Evolutionary conservation across 1,139 yeast species (phyloP).

Genomic region (Pichia sp.): DNA sequence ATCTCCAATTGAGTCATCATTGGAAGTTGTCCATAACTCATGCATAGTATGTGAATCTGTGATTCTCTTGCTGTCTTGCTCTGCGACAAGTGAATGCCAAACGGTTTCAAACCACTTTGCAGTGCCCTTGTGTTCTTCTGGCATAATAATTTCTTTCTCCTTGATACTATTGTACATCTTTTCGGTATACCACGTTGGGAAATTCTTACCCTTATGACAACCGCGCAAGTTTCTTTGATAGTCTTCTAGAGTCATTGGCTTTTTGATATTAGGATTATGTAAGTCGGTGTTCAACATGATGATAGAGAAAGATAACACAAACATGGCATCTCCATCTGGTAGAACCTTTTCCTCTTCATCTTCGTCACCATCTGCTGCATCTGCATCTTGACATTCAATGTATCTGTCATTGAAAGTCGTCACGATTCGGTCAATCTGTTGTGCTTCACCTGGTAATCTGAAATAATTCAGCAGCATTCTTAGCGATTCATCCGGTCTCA

Average conservation of each 20-base stretch:
- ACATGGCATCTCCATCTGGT: constrained; percentile 70
- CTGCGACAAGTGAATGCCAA: constrained; percentile 78
- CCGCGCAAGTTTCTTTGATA: constrained; percentile 78
- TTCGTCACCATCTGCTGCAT: constrained; percentile 9
- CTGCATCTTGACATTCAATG: constrained; percentile 45
- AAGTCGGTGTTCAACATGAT: constrained; percentile 75
- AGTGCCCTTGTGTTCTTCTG: constrained; percentile 87
- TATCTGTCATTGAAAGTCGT: constrained; percentile 82
- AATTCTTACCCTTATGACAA: constrained; percentile 67
- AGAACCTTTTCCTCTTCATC: constrained; percentile 35
- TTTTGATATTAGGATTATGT: constrained; percentile 71
- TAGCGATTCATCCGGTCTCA: constrained; percentile 90
- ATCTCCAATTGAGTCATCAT: constrained; percentile 25
- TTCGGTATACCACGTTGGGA: constrained; percentile 79
- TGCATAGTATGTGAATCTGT: constrained; percentile 21
- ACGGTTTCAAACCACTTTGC: constrained; percentile 88
- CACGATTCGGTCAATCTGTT: constrained; percentile 87
- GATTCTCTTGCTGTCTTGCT: constrained; percentile 30
- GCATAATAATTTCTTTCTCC: constrained; percentile 90
- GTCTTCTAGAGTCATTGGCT: constrained; percentile 82
- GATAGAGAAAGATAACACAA: constrained; percentile 65
- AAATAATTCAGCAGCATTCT: constrained; percentile 75
- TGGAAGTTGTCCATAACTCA: constrained; percentile 12
- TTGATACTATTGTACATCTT: constrained; percentile 75
- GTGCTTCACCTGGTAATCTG: constrained; percentile 95